A percentile compares a stretch with the other conserved stretches of the same genome.
Conservation (phyloP, 768 basidiomycete species). For the Mycena galericulata region DNA sequence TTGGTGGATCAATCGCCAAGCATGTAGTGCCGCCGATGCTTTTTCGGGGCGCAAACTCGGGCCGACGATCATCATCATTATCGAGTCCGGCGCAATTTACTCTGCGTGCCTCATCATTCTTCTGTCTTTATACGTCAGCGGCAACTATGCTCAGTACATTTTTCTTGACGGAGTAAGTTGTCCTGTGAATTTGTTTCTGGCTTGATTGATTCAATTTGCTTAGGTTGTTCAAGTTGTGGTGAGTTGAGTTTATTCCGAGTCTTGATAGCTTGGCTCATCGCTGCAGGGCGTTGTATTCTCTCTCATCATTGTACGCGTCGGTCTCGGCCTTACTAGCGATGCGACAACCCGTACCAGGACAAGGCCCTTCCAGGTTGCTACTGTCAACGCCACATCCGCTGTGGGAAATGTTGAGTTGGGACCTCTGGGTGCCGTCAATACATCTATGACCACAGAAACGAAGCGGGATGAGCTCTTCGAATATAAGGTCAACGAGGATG, state of each 20-base stretch:
- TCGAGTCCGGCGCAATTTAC: conserved; percentile 54
- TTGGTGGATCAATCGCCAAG: conserved; percentile 1
- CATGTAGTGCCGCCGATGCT: neutral
- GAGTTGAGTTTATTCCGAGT: conserved; percentile 20
- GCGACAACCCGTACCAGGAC: neutral
- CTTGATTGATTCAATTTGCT: neutral
- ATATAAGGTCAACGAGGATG: neutral
- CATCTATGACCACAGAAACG: neutral
- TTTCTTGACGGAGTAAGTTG: conserved; percentile 49
- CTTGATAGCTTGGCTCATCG: neutral
- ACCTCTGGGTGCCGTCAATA: neutral
- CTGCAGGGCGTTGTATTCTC: conserved; percentile 51
- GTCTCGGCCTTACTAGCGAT: conserved; percentile 46
- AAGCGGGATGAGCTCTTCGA: neutral
- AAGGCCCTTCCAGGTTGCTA: neutral
- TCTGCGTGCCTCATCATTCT: conserved; percentile 47
- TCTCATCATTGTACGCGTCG: conserved; percentile 55
- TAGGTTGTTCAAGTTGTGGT: conserved; percentile 42
- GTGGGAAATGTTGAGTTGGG: conserved; percentile 3
- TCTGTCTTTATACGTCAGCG: conserved; percentile 44
- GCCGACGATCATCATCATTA: conserved; percentile 49
- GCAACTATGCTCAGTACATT: conserved; percentile 51
- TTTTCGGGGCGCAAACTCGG: conserved; percentile 20
- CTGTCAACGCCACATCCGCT: neutral
- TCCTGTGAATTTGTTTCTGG: neutral